Conservation (phyloP, 2,329 filamentous ascomycete genomes). For the Eutypa lata region DNA sequence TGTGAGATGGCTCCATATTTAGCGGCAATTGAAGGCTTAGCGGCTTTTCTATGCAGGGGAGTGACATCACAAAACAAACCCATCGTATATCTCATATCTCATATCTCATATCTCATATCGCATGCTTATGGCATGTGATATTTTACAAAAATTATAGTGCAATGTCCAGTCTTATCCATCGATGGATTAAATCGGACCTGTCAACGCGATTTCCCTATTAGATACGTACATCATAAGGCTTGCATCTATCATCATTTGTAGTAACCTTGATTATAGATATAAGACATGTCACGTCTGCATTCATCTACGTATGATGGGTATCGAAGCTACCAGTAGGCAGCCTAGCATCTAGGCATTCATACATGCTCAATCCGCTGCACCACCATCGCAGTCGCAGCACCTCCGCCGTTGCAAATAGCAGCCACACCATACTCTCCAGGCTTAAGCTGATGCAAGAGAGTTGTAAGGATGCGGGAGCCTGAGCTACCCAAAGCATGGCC, state of each 20-base stretch:
- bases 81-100: too few species aligned
- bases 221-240: too few species aligned
- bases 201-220: too few species aligned
- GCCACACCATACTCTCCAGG: conserved; percentile 92
- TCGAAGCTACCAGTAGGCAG: background rate
- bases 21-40: background rate
- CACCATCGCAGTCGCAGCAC: conserved; percentile 85
- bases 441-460: conserved; percentile 86
- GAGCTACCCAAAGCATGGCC: conserved; percentile 93
- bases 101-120: too few species aligned
- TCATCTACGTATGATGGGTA: background rate
- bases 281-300: background rate
- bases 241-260: too few species aligned
- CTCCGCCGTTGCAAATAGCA: conserved; percentile 95
- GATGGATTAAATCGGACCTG: too few species aligned
- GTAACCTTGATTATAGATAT: too few species aligned
- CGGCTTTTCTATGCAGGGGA: background rate
- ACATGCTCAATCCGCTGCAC: conserved; percentile 74
- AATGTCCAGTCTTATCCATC: too few species aligned
- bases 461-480: conserved; percentile 85
- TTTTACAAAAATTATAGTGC: too few species aligned
- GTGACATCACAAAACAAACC: background rate
- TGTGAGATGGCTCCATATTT: too few species aligned
- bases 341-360: conserved; percentile 29
- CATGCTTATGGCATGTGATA: too few species aligned